Conservation (phyloP, 208 protist species). For the Trypanosoma conorhini region DNA sequence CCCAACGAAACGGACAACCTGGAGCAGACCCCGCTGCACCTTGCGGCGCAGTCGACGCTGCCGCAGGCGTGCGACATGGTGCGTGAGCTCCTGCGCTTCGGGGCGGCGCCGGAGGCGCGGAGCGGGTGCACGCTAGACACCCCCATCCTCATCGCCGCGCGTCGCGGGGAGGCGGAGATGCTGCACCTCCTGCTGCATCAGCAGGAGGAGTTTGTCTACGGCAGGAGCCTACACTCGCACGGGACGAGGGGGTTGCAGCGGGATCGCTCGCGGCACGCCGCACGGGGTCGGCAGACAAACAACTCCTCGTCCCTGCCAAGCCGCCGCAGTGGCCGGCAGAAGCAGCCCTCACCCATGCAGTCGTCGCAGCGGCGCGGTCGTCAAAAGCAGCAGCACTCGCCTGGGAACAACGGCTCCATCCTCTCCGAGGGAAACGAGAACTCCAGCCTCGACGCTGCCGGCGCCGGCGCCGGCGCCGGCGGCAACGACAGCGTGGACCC, state of each 20-base stretch:
- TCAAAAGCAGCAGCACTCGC: neutral
- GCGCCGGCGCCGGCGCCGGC: no score
- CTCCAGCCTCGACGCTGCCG: neutral
- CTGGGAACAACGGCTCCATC: neutral
- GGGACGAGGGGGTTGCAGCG: neutral
- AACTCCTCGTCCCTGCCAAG: neutral
- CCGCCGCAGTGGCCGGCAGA: neutral
- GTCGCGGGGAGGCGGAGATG: conserved; percentile 28
- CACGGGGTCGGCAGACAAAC: neutral
- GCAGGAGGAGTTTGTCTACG: conserved; percentile 4
- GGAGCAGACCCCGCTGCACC: conserved; percentile 66
- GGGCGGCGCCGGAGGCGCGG: conserved; percentile 47
- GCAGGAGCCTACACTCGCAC: neutral
- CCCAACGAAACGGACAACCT: conserved; percentile 60
- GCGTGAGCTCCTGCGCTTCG: conserved; percentile 48
- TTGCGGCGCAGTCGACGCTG: conserved; percentile 28
- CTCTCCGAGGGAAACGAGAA: neutral
- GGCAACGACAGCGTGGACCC: neutral
- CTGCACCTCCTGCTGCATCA: conserved; percentile 26
- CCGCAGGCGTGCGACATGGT: conserved; percentile 32
- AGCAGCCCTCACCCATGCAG: neutral
- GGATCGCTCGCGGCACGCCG: neutral
- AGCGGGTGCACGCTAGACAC: conserved; percentile 55
- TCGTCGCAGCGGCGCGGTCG: neutral
- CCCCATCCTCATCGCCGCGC: conserved; percentile 59